These are phyloP conservation scores for Melocanna baccifera DNA, from an alignment of 176 grass and related monocot genomes.

Conservation along the genomic window DNA sequence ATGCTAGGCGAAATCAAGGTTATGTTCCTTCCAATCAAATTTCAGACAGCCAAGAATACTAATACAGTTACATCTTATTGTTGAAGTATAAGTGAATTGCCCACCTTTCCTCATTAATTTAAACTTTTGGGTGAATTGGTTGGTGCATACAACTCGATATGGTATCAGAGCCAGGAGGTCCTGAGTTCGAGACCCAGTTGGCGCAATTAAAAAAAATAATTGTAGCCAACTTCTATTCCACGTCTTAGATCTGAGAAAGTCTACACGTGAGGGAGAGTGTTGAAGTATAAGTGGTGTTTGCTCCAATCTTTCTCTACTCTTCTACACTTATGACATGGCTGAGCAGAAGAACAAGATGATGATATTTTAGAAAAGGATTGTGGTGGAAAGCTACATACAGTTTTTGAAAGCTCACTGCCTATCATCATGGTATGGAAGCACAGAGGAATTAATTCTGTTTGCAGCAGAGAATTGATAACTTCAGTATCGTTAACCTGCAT, in stretches of 20 bases:
- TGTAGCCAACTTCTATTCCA: too few species aligned
- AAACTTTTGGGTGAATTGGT: too few species aligned
- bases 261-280: too few species aligned
- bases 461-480: constrained; percentile 56
- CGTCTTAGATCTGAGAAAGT: too few species aligned
- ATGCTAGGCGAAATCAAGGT: background rate
- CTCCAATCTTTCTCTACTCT: too few species aligned
- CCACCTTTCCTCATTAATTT: too few species aligned
- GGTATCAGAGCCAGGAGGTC: too few species aligned
- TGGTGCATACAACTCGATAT: too few species aligned
- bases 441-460: constrained; percentile 65
- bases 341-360: constrained; percentile 18
- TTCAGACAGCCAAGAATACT: background rate
- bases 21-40: constrained; percentile 3
- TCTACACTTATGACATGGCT: constrained; percentile 11
- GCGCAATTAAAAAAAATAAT: too few species aligned
- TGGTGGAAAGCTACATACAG: constrained; percentile 42
- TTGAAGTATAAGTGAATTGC: too few species aligned
- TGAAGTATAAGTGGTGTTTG: too few species aligned
- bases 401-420: constrained; percentile 74
- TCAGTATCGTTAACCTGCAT: constrained; percentile 60
- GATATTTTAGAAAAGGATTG: background rate
- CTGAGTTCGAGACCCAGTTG: too few species aligned
- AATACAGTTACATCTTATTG: background rate
- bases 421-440: constrained; percentile 75